Conservation (phyloP, 805 yeast species). For the Grigorovia transvaalensis region DNA sequence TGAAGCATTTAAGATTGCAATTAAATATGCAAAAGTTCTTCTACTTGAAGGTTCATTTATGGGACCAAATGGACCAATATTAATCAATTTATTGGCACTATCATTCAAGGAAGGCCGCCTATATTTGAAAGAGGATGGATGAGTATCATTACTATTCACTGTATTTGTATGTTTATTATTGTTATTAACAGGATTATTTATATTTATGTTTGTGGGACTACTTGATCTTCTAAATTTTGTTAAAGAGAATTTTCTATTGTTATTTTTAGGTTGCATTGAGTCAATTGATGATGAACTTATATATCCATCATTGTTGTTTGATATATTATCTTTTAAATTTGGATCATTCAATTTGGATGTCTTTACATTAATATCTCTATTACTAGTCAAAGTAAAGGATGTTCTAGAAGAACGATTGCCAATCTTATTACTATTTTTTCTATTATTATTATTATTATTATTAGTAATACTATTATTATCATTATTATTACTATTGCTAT, state of each 20-base stretch:
- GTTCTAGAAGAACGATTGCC: not conserved
- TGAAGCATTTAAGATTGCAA: slow-evolving; percentile 81
- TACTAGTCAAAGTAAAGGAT: not conserved
- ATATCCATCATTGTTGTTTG: slow-evolving; percentile 19
- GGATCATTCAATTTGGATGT: slow-evolving; percentile 28
- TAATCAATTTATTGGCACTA: slow-evolving; percentile 18
- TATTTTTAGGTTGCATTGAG: slow-evolving; percentile 5
- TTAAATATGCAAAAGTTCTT: slow-evolving; percentile 80
- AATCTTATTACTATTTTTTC: not conserved
- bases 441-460: not conserved
- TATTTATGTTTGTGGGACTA: slow-evolving; percentile 18
- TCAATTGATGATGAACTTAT: slow-evolving; percentile 25
- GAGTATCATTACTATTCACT: not conserved
- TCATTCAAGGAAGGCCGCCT: slow-evolving; percentile 24
- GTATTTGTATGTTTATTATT: not conserved
- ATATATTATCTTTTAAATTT: slow-evolving; percentile 26
- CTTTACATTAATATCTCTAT: slow-evolving; percentile 6
- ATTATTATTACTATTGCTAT: slow-evolving; percentile 1
- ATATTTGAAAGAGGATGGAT: slow-evolving; percentile 4
- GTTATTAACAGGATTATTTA: not conserved
- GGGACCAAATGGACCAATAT: slow-evolving; percentile 79
- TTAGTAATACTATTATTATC: not conserved
- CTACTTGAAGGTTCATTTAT: slow-evolving; percentile 76
- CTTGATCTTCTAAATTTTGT: slow-evolving; percentile 18
- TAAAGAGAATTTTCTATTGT: slow-evolving; percentile 3